Base-by-base conservation (phyloP, 495 filamentous ascomycete genomes). In the Talaromyces trachyspermus region DNA sequence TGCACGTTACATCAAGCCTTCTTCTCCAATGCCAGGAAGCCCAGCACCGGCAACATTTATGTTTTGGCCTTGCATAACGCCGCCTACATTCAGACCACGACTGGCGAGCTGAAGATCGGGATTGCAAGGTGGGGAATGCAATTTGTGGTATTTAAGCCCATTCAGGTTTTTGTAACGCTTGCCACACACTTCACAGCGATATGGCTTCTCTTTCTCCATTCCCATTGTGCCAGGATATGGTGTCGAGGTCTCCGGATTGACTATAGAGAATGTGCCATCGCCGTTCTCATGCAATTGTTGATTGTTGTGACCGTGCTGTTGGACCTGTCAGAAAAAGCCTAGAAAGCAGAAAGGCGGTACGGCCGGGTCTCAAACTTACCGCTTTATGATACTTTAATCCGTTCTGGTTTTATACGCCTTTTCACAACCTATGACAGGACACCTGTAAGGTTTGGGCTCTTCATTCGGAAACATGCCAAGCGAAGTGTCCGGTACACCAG, bases 371-470 rank as follows among this genome's bases (percentile, higher is more conserved):
- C 19, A 29, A 17, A 73, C 80, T 66, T 74, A 86, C 82, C 61
- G 76, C 66, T 68, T 81, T 81, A 58, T 81, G 78, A 48, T 86
- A 94, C 75, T 97, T 97, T 25, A 99, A 72, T 25, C 92, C 92
- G 56, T 99, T 99, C 57, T 97, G 92, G 63, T 99, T 99, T 99
- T 99, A 65, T 99, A 99, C 11, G 92, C 92, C 72, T 99, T 99
- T 63, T 99, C 92, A 59, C 92, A 99, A 14, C 92, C 92, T 57
- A 97, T 95, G 35, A 99, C 92, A 7, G 94, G 92, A 62, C 92
- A 99, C 57, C 86, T 85, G 76, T 95, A 97, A 0, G 92, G 92
- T 68, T 96, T 99, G 51, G 88, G 84, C 55, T 97, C 89, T 50
- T 75, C 74, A 27, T 74, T 76, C n/a, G 73, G 72, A 43, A 72